Evolutionary conservation across 768 basidiomycete species (phyloP).

Genomic region (Sarcomyxa edulis): DNA sequence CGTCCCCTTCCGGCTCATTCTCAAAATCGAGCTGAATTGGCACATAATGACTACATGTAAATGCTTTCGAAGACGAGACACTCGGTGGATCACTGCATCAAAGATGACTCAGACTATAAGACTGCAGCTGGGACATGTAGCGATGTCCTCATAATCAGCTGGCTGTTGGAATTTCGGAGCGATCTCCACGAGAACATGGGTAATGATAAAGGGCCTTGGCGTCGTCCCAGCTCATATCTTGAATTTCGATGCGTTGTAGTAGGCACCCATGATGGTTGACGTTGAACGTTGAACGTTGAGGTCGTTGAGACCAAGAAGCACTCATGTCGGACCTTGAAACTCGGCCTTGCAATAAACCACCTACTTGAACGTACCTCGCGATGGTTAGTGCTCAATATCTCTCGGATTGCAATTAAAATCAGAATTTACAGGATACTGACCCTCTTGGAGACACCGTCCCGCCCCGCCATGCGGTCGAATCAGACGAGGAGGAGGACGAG

Average conservation of each 20-base stretch:
- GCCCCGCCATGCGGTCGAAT: slow-evolving; percentile 59
- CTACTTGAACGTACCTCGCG: no score
- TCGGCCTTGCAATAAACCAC: no score
- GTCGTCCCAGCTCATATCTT: slow-evolving; percentile 91
- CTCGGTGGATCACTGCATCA: slow-evolving; percentile 69
- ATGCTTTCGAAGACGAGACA: slow-evolving; percentile 3
- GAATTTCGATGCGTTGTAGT: slow-evolving; percentile 97
- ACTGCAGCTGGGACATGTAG: slow-evolving; percentile 95
- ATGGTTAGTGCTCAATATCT: slow-evolving; percentile 5
- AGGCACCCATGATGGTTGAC: slow-evolving; percentile 84
- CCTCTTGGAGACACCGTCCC: slow-evolving; percentile 52
- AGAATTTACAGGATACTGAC: slow-evolving; percentile 41
- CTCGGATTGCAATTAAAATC: no score
- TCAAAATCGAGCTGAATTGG: slow-evolving; percentile 71
- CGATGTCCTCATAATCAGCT: slow-evolving; percentile 86
- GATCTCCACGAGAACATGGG: slow-evolving; percentile 96
- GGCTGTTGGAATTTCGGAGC: slow-evolving; percentile 96
- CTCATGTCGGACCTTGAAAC: no score
- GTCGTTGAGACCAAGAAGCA: no score
- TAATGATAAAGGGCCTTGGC: slow-evolving; percentile 86
- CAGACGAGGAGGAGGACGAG: slow-evolving; percentile 66
- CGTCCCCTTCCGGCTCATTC: slow-evolving; percentile 59
- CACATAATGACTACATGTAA: slow-evolving; percentile 8
- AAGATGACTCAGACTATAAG: slow-evolving; percentile 89
- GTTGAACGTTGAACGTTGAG: no score